These are phyloP conservation scores for Sideroxylon spinosum DNA, from an alignment of 179 eudicot species.

Conservation along the genomic window DNA sequence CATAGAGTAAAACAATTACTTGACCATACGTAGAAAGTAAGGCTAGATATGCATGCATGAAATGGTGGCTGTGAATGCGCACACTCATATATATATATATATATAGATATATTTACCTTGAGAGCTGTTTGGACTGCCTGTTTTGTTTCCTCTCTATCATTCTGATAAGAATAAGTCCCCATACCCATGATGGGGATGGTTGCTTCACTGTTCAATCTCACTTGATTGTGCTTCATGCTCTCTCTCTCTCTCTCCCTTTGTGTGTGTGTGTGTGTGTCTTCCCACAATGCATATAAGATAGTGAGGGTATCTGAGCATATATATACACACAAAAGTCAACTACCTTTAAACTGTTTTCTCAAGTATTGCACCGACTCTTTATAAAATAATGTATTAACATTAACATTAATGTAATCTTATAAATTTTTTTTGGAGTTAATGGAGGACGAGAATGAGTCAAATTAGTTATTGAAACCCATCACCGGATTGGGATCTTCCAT, in stretches of 20 bases:
- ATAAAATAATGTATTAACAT: not conserved
- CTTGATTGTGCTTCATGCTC: slow-evolving; percentile 27
- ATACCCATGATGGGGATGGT: slow-evolving; percentile 33
- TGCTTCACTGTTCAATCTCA: slow-evolving; percentile 30
- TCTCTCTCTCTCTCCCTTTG: not conserved
- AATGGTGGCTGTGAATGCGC: not conserved
- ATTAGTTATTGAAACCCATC: slow-evolving; percentile 7
- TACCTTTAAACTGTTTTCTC: not conserved
- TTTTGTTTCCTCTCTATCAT: slow-evolving; percentile 22
- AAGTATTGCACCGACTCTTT: not conserved
- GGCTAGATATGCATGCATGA: no score
- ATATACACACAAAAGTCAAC: slow-evolving; percentile 17
- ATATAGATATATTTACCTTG: slow-evolving; percentile 22
- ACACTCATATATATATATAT: not conserved
- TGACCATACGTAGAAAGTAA: not conserved
- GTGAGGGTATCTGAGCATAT: not conserved
- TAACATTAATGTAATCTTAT: not conserved
- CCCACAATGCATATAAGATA: no score
- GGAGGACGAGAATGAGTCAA: not conserved
- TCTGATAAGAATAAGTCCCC: slow-evolving; percentile 32
- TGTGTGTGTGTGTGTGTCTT: not conserved
- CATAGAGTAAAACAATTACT: not conserved
- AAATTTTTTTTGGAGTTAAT: not conserved
- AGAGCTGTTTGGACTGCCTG: slow-evolving; percentile 32
- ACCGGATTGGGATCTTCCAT: slow-evolving; percentile 15